Evolutionary conservation across 306 rosid genomes (phyloP).

Genomic region (Sphenostylis stenocarpa): DNA sequence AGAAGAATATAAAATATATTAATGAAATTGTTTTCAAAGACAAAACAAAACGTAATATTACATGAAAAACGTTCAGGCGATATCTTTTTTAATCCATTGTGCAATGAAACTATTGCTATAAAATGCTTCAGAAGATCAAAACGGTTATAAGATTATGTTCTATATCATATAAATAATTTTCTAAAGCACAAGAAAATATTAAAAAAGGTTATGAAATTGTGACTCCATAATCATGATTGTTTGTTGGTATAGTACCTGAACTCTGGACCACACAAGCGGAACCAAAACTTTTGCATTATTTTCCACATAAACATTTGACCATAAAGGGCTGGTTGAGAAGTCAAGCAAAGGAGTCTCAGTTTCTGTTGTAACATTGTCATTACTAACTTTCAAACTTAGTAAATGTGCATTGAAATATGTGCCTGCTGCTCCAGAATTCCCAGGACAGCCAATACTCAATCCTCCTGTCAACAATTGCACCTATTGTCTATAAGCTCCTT

Average conservation of each 20-base stretch:
- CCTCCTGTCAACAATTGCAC: constrained; percentile 71
- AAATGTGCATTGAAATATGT: constrained; percentile 92
- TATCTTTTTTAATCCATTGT: background rate
- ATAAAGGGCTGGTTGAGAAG: constrained; percentile 81
- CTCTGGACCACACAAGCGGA: constrained; percentile 97
- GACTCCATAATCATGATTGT: background rate
- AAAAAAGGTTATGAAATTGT: background rate
- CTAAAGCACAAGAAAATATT: background rate
- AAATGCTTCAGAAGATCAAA: constrained; percentile 6
- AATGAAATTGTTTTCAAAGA: constrained; percentile 26
- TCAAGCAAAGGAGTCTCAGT: constrained; percentile 98
- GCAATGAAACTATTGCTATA: background rate
- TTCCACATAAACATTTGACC: constrained; percentile 99
- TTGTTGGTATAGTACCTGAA: constrained; percentile 61
- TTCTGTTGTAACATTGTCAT: constrained; percentile 93
- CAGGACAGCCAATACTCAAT: constrained; percentile 85
- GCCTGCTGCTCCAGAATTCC: constrained; percentile 98
- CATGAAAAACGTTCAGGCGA: constrained; percentile 1
- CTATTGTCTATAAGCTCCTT: constrained; percentile 22
- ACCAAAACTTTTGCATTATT: constrained; percentile 95
- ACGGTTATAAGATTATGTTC: background rate
- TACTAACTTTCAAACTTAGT: constrained; percentile 84
- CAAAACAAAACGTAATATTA: constrained; percentile 12
- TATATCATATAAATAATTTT: constrained; percentile 1
- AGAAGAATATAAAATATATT: constrained; percentile 1